Conservation (phyloP, 805 yeast species). For the Ogataea saltuana region DNA sequence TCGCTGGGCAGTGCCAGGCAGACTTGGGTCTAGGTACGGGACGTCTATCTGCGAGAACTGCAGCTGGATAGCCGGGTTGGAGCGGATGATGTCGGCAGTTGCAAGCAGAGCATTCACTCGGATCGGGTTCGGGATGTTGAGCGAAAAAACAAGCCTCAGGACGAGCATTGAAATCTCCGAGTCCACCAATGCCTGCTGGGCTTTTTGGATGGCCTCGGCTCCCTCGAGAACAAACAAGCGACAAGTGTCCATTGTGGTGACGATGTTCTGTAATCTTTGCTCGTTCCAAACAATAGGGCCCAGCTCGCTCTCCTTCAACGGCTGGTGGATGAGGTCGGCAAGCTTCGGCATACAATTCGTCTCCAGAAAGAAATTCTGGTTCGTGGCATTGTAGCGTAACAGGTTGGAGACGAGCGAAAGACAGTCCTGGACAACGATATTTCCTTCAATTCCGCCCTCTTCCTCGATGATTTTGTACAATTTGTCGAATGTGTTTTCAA, state of each 20-base stretch:
- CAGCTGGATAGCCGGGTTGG: constrained; percentile 65
- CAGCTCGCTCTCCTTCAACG: constrained; percentile 44
- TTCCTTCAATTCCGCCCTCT: constrained; percentile 89
- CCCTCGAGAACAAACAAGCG: constrained; percentile 72
- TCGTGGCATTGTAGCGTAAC: constrained; percentile 79
- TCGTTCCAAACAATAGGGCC: constrained; percentile 69
- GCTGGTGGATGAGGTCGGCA: constrained; percentile 62
- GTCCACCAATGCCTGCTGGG: constrained; percentile 61
- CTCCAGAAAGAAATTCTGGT: constrained; percentile 86
- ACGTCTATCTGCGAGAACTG: constrained; percentile 83
- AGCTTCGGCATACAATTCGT: constrained; percentile 74
- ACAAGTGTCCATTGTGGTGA: constrained; percentile 69
- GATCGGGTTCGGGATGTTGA: constrained; percentile 61
- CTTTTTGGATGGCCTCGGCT: constrained; percentile 57
- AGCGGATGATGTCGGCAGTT: constrained; percentile 72
- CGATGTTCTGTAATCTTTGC: constrained; percentile 68
- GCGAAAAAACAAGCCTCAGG: constrained; percentile 68
- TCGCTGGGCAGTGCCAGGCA: constrained; percentile 34
- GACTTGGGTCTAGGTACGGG: constrained; percentile 78
- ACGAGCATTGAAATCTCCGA: constrained; percentile 67
- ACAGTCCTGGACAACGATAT: constrained; percentile 89
- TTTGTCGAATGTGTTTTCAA: constrained; percentile 87
- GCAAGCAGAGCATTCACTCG: constrained; percentile 71
- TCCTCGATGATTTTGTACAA: constrained; percentile 76
- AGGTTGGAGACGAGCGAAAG: constrained; percentile 71